Base-by-base conservation (phyloP, 2,329 filamentous ascomycete species). In the Exophiala alcalophila region DNA sequence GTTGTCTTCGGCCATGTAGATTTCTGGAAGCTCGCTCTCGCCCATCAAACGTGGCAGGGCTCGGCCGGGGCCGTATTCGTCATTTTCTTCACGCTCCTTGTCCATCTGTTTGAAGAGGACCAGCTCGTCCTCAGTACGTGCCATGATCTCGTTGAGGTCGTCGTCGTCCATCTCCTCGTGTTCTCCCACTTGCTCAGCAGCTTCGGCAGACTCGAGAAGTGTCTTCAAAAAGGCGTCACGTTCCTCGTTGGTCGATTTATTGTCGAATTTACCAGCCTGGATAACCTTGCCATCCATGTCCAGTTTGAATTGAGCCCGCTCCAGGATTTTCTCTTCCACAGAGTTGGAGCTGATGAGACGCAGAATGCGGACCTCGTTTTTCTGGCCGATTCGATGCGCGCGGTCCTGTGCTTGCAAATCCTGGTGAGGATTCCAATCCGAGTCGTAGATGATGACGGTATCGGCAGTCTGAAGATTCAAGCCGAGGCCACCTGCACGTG, bases 211-310 rank as follows among this genome's bases (percentile, higher is more conserved):
- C 64, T 98, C 92, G 48, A 98, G 74, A 60, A 98, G 80, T 34
- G 94, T 94, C 59, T 92, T 83, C 56, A 98, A 73, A 80, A 98
- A 91, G 29, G 92, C 91, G 61, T 98, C 92, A 74, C 92, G 87
- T 67, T 98, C 92, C 40, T 94, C 94, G 64, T 96, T 92, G 0
- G 92, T 97, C 1, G 92, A 98, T 63, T 97, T 98, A 72, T 98
- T 97, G 58, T 98, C 92, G 70, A 98, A 98, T 63, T 94, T 94
- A 81, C 92, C 92, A 47, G 92, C 92, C 64, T 98, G 92, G 57
- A 98, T 98, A 62, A 98, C 90, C 68, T 98, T 98, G 71, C 92
- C 91, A 61, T 98, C 92, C 85, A 98, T 96, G 65, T 97, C 91
- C 53, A 98, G 78, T 77, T 98, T 98, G 78, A 85, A 98, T 56